Evolutionary conservation across 2,329 filamentous ascomycete genomes (phyloP).

Genomic region (Stachybotrys elegans): DNA sequence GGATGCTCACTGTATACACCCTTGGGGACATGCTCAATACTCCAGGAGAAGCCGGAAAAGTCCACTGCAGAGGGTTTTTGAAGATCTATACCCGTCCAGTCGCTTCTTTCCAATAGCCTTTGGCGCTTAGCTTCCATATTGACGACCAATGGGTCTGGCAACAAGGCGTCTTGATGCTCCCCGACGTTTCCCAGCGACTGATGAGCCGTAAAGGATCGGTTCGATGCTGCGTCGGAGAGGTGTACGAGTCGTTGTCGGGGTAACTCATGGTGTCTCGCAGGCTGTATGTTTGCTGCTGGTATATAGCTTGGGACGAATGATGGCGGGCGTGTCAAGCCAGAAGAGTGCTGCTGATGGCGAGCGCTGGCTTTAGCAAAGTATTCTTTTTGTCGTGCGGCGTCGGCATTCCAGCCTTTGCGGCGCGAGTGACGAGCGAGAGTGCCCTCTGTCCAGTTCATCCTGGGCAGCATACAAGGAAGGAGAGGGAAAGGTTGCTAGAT

Average conservation of each 20-base stretch:
- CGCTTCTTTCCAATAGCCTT: constrained; percentile 17
- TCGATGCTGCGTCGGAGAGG: no score
- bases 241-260: not conserved
- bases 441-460: constrained; percentile 41
- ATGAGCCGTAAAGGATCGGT: no score
- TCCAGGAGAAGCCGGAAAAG: constrained; percentile 8
- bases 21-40: no score
- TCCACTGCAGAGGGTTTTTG: constrained; percentile 22
- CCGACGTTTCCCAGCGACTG: no score
- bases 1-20: no score
- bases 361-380: constrained; percentile 32
- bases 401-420: constrained; percentile 25
- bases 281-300: not conserved
- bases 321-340: no score
- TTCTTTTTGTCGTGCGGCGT: constrained; percentile 28
- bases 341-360: no score
- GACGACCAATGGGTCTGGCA: not conserved
- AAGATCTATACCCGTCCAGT: constrained; percentile 25
- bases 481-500: no score
- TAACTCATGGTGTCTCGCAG: no score
- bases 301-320: constrained; percentile 24
- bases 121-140: constrained; percentile 18
- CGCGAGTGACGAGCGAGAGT: constrained; percentile 29
- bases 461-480: no score
- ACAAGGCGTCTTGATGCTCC: not conserved